Base-by-base conservation (phyloP, 306 rosid species). In the Cucurbita pepo region DNA sequence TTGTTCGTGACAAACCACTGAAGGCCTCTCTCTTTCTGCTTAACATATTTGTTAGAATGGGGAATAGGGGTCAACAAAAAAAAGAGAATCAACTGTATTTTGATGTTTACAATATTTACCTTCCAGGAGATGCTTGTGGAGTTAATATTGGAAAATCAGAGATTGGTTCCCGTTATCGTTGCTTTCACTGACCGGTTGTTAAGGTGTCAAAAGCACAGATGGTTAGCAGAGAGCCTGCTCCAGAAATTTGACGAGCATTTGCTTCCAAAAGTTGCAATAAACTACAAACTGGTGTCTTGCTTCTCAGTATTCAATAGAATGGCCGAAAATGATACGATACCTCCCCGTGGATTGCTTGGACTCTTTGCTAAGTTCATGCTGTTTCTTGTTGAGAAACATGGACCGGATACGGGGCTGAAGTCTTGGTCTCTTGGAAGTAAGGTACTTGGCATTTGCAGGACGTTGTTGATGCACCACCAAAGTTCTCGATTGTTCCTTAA, bases 351-450 rank as follows among this genome's bases (percentile, higher is more conserved):
- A 77, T 80, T 94, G 91, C 78, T 94, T 71, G 92, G 80, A 77
- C 81, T 94, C 45, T 96, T 94, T 71, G 78, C 82, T 63, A 90
- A 83, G 79, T 89, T 90, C 85, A 90, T 87, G 90, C 61, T 82
- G 71, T 90, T 88, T 83, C 96, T 94, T 67, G 95, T 86, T 79
- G 91, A 82, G 85, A 90, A 86, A 77, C 98, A 94, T 81, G 94
- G 90, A 79, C 95, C 97, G 36, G 77, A 82, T 76, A 77, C 97
- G 4, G 85, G 87, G 71, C 74, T 90, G 75, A 89, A 89, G 79
- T 86, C 96, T 72, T 94, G 98, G 98, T 86, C 98, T 44, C 94
- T 87, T 54, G 98, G 98, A 76, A 94, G 97, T 78, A 86, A 81
- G 81, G 97, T 86, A 82, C 97, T 94, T 81, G 94, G 87, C 81